Base-by-base conservation (phyloP, 2,329 filamentous ascomycete genomes). In the Botrytis pseudocinerea region DNA sequence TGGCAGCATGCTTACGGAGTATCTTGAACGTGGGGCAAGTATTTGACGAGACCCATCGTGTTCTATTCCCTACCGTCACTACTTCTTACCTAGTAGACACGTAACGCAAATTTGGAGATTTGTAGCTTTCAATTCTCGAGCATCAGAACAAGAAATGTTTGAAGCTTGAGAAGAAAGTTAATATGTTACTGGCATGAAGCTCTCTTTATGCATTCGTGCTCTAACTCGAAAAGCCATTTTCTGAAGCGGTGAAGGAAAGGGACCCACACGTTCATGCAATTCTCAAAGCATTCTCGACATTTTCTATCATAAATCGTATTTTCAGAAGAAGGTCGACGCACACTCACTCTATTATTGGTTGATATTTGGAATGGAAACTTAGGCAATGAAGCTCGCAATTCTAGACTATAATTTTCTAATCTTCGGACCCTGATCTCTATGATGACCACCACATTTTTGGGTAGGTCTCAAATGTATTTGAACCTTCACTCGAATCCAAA, bases 181-280 rank as follows among this genome's bases (percentile, higher is more conserved):
- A 54, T n/a, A 66, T 38, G 38, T 38, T n/a, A 4, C 32, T 32
- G 25, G 48, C 35, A 68, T 12, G 6, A 57, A 68, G 64, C 64
- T 54, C 40, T 57, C 2, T 48, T 68, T 68, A 57, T 68, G 28
- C 57, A 54, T 57, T 68, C 48, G 35, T 42, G 16, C n/a, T 68
- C 35, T 42, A 32, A 25, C 46, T 40, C 8, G 10, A 22, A 57
- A 68, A 57, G 35, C 65, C 65, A 57, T 54, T 57, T 57, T 14
- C n/a, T 28, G 16, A 22, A 42, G 64, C 64, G 64, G 64, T 68
- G 64, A 68, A 68, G 64, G 25, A 32, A 68, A 18, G 7, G 51
- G 46, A 57, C 22, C 64, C 48, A 68, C 64, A 57, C 57, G 48
- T 42, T 57, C 64, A 54, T 68, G 64, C 64, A 54, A 35, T 57